Base-by-base conservation (phyloP, 1,284 basidiomycete species). In the Boletellus dicymbophilus region DNA sequence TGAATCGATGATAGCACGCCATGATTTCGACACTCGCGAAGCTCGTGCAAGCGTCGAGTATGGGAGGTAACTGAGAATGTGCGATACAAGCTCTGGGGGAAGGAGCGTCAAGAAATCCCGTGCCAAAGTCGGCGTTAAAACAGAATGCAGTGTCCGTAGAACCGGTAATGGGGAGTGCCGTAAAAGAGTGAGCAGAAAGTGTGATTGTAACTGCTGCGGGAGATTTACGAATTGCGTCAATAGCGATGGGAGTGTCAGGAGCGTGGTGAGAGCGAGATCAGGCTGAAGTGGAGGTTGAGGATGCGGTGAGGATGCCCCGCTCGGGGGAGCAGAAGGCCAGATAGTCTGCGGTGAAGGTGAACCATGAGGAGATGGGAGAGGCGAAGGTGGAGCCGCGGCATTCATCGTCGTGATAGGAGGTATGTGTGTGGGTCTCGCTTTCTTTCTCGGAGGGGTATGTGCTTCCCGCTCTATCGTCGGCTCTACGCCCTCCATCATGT, bases 71-170 rank as follows among this genome's bases (percentile, higher is more conserved):
- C 84, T 85, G 51, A 95, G 78, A 52, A 95, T 78, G 52, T 88
- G 84, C 0, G 89, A 88, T 43, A 90, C 86, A 40, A 95, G 82
- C 59, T 95, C 92, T 20, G 90, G 85, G 9, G 93, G 93, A 7
- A 95, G 78, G 37, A 93, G 80, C 3, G 86, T 89, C 56, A 95
- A 77, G 66, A 94, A 95, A 69, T 95, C 93, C 58, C 92, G 85
- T 20, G 90, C 89, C 23, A 95, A 75, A 8, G 89, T 91, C 26
- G 91, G 90, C 1, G 87, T 86, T 57, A 95, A 76, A 53, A 95
- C 85, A 38, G 87, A 86, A 65, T 94, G 88, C 15, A 94, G 70
- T 6, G 85, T 88, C 48, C 92, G 85, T 26, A 95, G 74, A 37
- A 94, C 91, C 8, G 90, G 84, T 16, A 94, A 77, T 3, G 91